Evolutionary conservation across 2,329 filamentous ascomycete species (phyloP), one percentile per base, ranked within the genome.

Genomic region (Talaromyces marneffei): DNA sequence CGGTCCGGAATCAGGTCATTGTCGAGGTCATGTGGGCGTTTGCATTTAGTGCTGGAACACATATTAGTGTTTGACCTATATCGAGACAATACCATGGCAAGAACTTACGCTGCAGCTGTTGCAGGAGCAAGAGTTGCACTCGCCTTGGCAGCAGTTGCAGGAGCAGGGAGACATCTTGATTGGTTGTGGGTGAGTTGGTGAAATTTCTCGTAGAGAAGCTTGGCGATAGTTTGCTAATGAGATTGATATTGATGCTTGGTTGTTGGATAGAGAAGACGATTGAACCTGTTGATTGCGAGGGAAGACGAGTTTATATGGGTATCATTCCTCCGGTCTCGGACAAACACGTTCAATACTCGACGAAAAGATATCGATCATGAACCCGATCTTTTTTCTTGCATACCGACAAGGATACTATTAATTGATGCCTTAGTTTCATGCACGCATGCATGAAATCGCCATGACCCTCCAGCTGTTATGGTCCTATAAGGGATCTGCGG

Each of bases 51-150:
- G 60, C 60, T 62, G 31, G 12, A 18, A 31, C n/a, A 59, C 5
- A 25, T 7, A 9, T 57, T 20, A 57, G 55, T 33, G 4, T 37
- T 9, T 18, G n/a, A 1, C 3, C n/a, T 3, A 20, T 48, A 2
- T 27, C 6, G 3, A 23, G 14, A 8, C 23, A n/a, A 61, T 23
- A 18, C 5, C 4, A 27, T 25, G 40, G 46, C 20, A 37, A 57
- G 20, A 29, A 68, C 74, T 65, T 71, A 77, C 75, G 44, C 53
- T 67, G 75, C 75, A 77, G 66, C 59, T 66, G 57, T 29, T 59
- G 74, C 75, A 77, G 54, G 72, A 70, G 74, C 75, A 77, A 59
- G 68, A 69, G 66, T 70, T 72, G 74, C 75, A 77, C 60, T 72
- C 64, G 65, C 73, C 72, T 65, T 69, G 65, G 74, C 74, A 77